Evolutionary conservation across 176 grass and related monocot genomes (phyloP).

Genomic region (Puya raimondii): DNA sequence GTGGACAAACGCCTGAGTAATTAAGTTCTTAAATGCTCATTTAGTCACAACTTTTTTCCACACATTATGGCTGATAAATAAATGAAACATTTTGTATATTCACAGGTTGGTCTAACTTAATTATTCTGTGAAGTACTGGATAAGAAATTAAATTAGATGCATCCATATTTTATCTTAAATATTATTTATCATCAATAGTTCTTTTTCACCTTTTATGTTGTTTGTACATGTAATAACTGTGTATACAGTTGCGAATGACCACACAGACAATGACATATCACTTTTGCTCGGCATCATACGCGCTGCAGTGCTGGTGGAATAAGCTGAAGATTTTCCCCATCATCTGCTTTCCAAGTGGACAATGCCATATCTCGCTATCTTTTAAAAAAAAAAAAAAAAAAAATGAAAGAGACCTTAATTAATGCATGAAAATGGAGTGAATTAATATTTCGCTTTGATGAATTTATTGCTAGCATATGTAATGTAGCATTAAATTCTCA

Average conservation of each 20-base stretch:
- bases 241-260: neutral
- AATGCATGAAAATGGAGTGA: neutral
- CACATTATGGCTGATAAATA: too few relatives aligned
- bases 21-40: too few relatives aligned
- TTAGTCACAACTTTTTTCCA: too few relatives aligned
- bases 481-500: too few relatives aligned
- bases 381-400: neutral
- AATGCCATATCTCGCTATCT: neutral
- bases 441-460: too few relatives aligned
- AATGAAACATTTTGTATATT: too few relatives aligned
- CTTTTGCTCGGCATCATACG: slow-evolving; percentile 3
- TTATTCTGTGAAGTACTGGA: too few relatives aligned
- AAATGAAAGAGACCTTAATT: neutral
- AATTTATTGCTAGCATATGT: too few relatives aligned
- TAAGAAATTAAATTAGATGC: neutral
- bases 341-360: neutral
- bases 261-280: slow-evolving; percentile 2
- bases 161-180: neutral
- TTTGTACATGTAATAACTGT: neutral
- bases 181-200: neutral
- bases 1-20: too few relatives aligned
- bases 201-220: neutral
- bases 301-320: slow-evolving; percentile 2
- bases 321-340: neutral
- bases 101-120: too few relatives aligned